Conservation (phyloP, 148 eudicot genomes). For the Amaranthus hypochondriacus region DNA sequence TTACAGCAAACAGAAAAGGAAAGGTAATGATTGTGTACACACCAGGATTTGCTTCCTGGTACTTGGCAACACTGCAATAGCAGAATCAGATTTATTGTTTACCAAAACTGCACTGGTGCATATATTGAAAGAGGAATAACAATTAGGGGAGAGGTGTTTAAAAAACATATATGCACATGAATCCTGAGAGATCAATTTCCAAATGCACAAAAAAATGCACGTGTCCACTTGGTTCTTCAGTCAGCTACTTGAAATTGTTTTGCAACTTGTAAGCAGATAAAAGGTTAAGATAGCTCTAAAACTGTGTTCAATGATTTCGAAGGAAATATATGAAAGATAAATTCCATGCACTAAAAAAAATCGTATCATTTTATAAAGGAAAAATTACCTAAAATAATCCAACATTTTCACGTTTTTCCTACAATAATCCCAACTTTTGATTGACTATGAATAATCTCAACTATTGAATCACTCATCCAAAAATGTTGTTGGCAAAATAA, state of each 20-base stretch:
- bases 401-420: no score
- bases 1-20: slow-evolving; percentile 89
- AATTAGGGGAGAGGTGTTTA: not conserved
- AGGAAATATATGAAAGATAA: not conserved
- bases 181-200: not conserved
- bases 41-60: slow-evolving; percentile 90
- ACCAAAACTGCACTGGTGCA: slow-evolving; percentile 7
- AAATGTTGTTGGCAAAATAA: no score
- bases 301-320: not conserved
- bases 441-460: no score
- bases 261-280: not conserved
- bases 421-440: no score
- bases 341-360: no score
- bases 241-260: not conserved
- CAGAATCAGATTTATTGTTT: not conserved
- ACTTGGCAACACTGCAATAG: slow-evolving; percentile 75
- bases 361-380: not conserved
- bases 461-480: no score
- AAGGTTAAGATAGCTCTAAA: not conserved
- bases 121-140: not conserved
- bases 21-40: slow-evolving; percentile 75
- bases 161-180: not conserved
- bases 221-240: not conserved
- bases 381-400: no score
- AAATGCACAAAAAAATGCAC: not conserved